Percentiles rank a stretch among this genome's conserved stretches.
Evolutionary conservation across 2,329 filamentous ascomycete genomes (phyloP).

Genomic region (Pezizomycotina sp.): DNA sequence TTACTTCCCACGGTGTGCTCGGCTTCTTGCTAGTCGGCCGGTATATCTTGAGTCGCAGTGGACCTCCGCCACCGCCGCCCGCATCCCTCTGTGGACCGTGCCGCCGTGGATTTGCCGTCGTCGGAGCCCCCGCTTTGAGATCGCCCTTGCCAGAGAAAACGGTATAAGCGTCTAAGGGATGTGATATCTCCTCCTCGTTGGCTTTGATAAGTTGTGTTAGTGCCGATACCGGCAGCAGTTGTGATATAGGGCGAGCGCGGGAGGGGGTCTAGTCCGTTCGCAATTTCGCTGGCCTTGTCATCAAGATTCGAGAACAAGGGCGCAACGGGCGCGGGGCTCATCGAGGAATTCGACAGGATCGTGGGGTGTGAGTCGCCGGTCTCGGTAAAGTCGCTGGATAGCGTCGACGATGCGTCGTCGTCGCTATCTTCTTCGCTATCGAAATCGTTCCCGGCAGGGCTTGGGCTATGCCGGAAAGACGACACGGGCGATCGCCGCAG

Average conservation of each 20-base stretch:
- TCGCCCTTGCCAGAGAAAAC: constrained; percentile 63
- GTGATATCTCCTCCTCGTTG: constrained; percentile 50
- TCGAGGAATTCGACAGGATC: constrained; percentile 14
- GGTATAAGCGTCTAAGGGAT: constrained; percentile 62
- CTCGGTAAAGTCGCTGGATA: constrained; percentile 24
- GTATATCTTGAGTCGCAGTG: constrained; percentile 61
- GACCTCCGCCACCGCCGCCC: too few relatives aligned
- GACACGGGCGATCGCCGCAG: constrained; percentile 24
- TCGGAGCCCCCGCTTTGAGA: constrained; percentile 34
- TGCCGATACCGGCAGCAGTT: constrained; percentile 23
- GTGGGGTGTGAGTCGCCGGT: constrained; percentile 23
- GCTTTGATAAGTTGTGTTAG: constrained; percentile 40
- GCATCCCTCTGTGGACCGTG: constrained; percentile 14
- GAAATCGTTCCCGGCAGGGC: too few relatives aligned
- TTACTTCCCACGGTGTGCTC: constrained; percentile 51
- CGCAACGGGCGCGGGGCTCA: constrained; percentile 8
- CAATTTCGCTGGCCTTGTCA: constrained; percentile 5
- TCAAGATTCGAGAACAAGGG: constrained; percentile 3
- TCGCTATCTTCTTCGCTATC: constrained; percentile 22
- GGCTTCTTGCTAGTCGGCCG: constrained; percentile 51
- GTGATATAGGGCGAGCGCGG: constrained; percentile 47
- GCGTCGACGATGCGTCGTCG: constrained; percentile 21
- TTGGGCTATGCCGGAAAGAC: constrained; percentile 19
- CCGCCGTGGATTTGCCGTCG: constrained; percentile 10
- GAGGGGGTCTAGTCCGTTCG: constrained; percentile 34